phyloP scores from a whole-genome alignment of 805 yeast genomes.

The Wickerhamiella nectarea region DNA sequence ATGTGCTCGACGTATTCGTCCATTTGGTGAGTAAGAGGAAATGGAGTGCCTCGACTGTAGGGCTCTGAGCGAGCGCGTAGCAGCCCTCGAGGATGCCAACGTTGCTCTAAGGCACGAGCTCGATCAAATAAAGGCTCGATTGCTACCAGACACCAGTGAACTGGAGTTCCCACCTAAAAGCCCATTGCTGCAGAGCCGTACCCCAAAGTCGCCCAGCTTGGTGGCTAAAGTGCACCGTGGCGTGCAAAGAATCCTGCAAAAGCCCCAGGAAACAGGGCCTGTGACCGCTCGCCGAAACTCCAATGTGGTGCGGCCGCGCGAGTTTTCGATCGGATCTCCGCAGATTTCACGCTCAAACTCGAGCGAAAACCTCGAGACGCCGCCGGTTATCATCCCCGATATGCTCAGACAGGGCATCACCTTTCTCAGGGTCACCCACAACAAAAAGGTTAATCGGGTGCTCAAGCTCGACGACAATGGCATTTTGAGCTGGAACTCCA shows the following conservation, averaged over 20 bases:
- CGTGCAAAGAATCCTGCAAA: conserved; percentile 4
- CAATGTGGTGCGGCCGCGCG: conserved; percentile 11
- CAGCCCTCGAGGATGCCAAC: neutral
- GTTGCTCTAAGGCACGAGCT: neutral
- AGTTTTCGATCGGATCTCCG: neutral
- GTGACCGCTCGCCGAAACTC: conserved; percentile 20
- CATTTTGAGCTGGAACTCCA: conserved; percentile 43
- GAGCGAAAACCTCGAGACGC: neutral
- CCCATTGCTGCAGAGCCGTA: neutral
- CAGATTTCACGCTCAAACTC: neutral
- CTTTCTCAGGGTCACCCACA: conserved; percentile 54
- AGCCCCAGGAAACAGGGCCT: conserved; percentile 13
- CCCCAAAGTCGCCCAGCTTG: neutral
- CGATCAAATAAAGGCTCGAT: neutral
- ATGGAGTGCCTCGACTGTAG: conserved; percentile 3
- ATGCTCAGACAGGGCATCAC: conserved; percentile 36
- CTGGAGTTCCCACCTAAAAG: neutral
- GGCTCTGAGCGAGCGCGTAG: conserved; percentile 1
- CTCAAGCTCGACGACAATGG: conserved; percentile 48
- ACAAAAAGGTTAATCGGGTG: conserved; percentile 45
- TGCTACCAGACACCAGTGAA: neutral
- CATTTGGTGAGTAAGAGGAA: neutral
- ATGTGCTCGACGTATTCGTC: conserved; percentile 16
- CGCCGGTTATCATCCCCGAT: conserved; percentile 14
- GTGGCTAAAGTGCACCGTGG: conserved; percentile 2